Conservation (phyloP, 1,139 yeast genomes). For the Saccharomycopsis phalli region DNA sequence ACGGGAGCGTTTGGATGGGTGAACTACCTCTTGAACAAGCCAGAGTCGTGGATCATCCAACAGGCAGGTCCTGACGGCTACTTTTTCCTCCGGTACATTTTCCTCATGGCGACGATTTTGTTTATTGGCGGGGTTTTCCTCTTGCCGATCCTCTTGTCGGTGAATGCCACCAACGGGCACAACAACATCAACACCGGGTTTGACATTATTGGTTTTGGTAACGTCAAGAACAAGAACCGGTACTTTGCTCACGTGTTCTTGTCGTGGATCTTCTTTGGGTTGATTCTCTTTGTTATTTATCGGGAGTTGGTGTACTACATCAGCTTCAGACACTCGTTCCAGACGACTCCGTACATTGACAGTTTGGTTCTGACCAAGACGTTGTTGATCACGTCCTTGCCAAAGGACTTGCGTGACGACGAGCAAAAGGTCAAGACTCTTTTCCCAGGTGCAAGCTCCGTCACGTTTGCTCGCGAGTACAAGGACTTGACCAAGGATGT, state of each 20-base stretch:
- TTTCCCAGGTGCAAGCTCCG: conserved; percentile 64
- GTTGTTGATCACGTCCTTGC: conserved; percentile 72
- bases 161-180: conserved; percentile 56
- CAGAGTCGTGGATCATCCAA: conserved; percentile 56
- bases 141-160: conserved; percentile 53
- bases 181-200: conserved; percentile 50
- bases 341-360: conserved; percentile 75
- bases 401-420: conserved; percentile 55
- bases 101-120: conserved; percentile 36
- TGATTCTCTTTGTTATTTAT: conserved; percentile 60
- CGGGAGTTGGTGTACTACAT: conserved; percentile 76
- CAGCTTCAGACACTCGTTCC: conserved; percentile 70
- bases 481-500: conserved; percentile 50
- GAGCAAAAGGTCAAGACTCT: conserved; percentile 48
- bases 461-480: conserved; percentile 67
- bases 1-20: conserved; percentile 59
- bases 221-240: conserved; percentile 47
- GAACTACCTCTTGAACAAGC: conserved; percentile 44
- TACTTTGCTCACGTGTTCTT: conserved; percentile 82
- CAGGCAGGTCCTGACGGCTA: conserved; percentile 74
- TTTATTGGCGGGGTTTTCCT: conserved; percentile 35
- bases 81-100: conserved; percentile 52
- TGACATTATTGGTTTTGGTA: conserved; percentile 71
- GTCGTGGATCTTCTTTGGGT: conserved; percentile 72
- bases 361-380: conserved; percentile 67